Evolutionary conservation across 2,329 filamentous ascomycete species (phyloP), one percentile per base, ranked within the genome.

Genomic region (Phyllosticta paracitricarpa): DNA sequence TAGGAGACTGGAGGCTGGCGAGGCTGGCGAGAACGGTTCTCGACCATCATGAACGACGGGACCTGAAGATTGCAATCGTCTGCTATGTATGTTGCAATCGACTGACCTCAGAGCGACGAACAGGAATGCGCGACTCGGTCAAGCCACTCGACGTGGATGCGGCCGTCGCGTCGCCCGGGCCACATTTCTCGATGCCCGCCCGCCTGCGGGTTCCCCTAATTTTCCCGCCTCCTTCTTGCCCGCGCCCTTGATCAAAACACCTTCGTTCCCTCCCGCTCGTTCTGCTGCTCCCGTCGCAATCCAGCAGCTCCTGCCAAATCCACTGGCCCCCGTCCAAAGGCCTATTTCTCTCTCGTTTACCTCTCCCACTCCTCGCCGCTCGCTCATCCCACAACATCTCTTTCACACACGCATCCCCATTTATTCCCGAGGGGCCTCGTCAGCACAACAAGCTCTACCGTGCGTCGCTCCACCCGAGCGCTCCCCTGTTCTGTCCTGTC

Each of bases 331-430:
- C 53, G 57, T 54, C 59, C 64, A 59, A 12, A 40, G 62, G 64
- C 64, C 61, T 65, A 66, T 73, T 73, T 70, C 74, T 71, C 70
- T 70, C 72, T 71, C 74, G 66, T 71, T 73, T 71, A 70, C 65
- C 65, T 51, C 28, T 69, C 68, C 67, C 68, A 68, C 68, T 69
- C 69, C 64, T 65, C 58, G 30, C 65, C 72, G 66, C 67, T 69
- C 72, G 67, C 71, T 71, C 69, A 70, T 63, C 65, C 68, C 65
- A 40, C 33, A 68, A 61, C 71, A 72, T 72, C 68, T 40, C 33
- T 68, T 71, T 70, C 61, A 65, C 57, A 61, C 66, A 66, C 70
- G 68, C 64, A 68, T 65, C 64, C 65, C 55, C 66, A 66, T 65
- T 63, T 68, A 66, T 64, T 56, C 64, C 66, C 65, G 66, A 64